Percentiles rank a stretch among this genome's conserved stretches.
Evolutionary conservation across 148 eudicot species (phyloP).

Genomic region (Polygonum maritimum): DNA sequence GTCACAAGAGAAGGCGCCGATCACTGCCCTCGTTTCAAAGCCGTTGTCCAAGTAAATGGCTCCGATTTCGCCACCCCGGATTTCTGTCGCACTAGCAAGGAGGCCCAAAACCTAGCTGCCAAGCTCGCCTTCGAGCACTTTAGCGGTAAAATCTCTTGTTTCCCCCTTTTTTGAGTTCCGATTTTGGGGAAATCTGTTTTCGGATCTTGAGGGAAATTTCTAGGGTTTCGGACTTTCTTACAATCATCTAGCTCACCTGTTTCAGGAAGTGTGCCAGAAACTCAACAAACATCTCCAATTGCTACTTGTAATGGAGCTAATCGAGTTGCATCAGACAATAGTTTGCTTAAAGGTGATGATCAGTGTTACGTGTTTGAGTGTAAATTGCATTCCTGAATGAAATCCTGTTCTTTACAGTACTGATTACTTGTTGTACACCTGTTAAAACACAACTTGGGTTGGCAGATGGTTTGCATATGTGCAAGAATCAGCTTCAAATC

Average conservation of each 20-base stretch:
- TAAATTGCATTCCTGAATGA: neutral
- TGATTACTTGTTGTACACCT: neutral
- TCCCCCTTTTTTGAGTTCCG: neutral
- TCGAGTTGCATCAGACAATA: constrained; percentile 16
- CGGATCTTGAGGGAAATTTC: neutral
- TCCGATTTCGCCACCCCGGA: constrained; percentile 16
- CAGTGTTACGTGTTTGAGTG: neutral
- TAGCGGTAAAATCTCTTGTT: constrained; percentile 10
- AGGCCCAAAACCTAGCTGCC: constrained; percentile 64
- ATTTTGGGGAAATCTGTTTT: neutral
- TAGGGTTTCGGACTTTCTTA: neutral
- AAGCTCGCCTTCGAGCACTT: constrained; percentile 36
- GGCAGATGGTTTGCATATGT: constrained; percentile 42
- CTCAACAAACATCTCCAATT: constrained; percentile 13
- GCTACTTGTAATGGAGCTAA: constrained; percentile 6
- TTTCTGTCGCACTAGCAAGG: constrained; percentile 32
- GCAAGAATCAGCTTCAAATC: constrained; percentile 56
- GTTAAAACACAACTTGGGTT: constrained; percentile 8
- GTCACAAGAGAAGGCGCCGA: constrained; percentile 34
- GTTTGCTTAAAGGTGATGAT: constrained; percentile 25
- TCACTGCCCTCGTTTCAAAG: constrained; percentile 44
- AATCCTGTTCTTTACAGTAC: neutral
- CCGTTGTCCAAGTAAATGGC: constrained; percentile 37
- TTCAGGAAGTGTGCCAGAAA: constrained; percentile 6
- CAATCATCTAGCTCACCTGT: constrained; percentile 7